Evolutionary conservation across 768 basidiomycete genomes (phyloP), one percentile per base, ranked within the genome.

Genomic region (Collybia nuda): DNA sequence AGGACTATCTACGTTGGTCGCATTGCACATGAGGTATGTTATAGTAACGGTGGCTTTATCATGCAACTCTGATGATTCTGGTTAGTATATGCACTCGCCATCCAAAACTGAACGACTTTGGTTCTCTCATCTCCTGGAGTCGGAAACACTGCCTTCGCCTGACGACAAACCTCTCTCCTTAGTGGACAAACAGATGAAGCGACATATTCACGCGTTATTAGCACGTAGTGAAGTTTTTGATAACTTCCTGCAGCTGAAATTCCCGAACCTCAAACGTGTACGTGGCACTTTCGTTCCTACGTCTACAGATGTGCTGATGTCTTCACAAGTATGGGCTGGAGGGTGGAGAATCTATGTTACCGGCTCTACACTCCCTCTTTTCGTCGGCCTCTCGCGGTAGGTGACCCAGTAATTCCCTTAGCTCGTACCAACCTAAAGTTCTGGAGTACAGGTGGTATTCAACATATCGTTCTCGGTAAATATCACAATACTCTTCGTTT

Each of bases 341-440:
- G 67, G 94, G 94, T 2, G 94, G 88, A 1, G 94, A 96, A 70
- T 92, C 90, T 2, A 95, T 96, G 93, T 68, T 97, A 21, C 88
- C 92, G 3, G 93, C 92, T 1, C 71, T 96, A 2, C 90, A 94
- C 52, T 73, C 81, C 0, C 66, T 97, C 15, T 91, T 97, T 58
- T 70, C 75, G 0, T 73, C 79, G 2, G 85, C 91, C 6, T 78
- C 89, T 2, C 67, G 72, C 58, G 79, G 86, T 84, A 44, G 6
- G 56, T 50, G 23, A 8, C 17, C 50, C 15, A 21, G 5, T 2
- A 40, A 2, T 1, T 23, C 12, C 3, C 2, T n/a, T 11, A 15
- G 26, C 6, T 15, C 8, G 18, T 19, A 6, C 26, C 24, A 7
- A 7, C 24, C 24, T 26, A 4, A 26, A 26, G 24, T 4, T 7